These are phyloP conservation scores for Echites panduratus DNA, from an alignment of 257 asterid genomes.

Conservation along the genomic window DNA sequence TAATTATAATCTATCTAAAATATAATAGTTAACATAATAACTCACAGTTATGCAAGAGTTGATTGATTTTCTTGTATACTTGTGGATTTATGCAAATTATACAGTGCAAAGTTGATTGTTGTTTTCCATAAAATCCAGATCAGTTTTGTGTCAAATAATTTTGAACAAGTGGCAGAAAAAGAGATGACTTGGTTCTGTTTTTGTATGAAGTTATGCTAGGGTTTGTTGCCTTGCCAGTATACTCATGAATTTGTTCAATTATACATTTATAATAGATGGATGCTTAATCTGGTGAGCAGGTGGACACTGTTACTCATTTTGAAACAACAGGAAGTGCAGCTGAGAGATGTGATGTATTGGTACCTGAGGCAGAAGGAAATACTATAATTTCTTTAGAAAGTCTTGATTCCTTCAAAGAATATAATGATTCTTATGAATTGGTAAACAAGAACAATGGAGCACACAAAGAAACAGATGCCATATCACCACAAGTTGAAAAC, in stretches of 20 bases:
- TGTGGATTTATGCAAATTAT: too few relatives aligned
- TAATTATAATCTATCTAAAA: too few relatives aligned
- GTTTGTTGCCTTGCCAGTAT: not conserved
- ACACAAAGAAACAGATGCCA: constrained; percentile 18
- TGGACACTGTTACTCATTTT: constrained; percentile 52
- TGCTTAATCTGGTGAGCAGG: constrained; percentile 38
- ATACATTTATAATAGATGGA: constrained; percentile 1
- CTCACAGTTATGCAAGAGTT: too few relatives aligned
- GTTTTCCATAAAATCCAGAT: not conserved
- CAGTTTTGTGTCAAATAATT: not conserved
- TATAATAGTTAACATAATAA: too few relatives aligned
- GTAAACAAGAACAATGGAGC: constrained; percentile 20
- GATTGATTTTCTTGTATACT: too few relatives aligned
- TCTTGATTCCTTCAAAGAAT: constrained; percentile 16
- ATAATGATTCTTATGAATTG: constrained; percentile 18
- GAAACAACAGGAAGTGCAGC: constrained; percentile 32
- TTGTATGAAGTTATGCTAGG: not conserved
- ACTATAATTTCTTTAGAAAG: constrained; percentile 15
- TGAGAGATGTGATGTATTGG: constrained; percentile 29
- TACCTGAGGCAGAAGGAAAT: constrained; percentile 14
- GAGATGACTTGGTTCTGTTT: not conserved
- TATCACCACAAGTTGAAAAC: constrained; percentile 11
- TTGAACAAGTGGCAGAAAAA: not conserved
- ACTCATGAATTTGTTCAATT: not conserved
- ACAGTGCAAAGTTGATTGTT: not conserved